Conservation (phyloP, 164 flowering plant genomes). For the Berberis vulgaris region DNA sequence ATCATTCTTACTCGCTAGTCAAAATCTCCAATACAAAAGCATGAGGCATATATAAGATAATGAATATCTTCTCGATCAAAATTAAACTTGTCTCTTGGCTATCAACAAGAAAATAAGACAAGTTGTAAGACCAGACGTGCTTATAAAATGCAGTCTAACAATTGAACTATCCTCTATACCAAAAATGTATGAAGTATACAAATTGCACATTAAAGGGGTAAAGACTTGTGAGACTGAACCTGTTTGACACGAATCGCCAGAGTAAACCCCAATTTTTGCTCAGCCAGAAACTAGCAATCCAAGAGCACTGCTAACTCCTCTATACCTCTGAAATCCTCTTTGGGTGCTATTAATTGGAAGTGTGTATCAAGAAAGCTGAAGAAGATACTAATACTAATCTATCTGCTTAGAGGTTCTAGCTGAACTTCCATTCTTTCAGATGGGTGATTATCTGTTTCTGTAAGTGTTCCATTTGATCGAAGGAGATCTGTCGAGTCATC, state of each 20-base stretch:
- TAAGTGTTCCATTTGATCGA: slow-evolving; percentile 27
- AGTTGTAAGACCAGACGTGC: neutral
- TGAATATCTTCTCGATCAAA: too few species aligned
- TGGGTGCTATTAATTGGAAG: slow-evolving; percentile 2
- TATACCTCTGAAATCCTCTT: slow-evolving; percentile 7
- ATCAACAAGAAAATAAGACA: too few species aligned
- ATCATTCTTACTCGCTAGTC: too few species aligned
- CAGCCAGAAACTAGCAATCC: neutral
- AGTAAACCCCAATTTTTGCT: neutral
- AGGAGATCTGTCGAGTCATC: slow-evolving; percentile 78
- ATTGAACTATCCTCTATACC: neutral
- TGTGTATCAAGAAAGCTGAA: slow-evolving; percentile 10
- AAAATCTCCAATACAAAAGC: too few species aligned
- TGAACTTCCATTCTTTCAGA: slow-evolving; percentile 81
- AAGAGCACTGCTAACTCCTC: slow-evolving; percentile 7
- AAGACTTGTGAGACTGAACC: neutral
- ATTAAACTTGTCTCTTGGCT: too few species aligned
- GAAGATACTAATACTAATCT: slow-evolving; percentile 11
- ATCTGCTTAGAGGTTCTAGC: slow-evolving; percentile 71
- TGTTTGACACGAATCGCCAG: neutral
- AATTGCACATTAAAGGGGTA: neutral
- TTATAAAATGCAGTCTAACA: neutral
- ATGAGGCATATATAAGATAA: too few species aligned
- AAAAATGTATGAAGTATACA: neutral
- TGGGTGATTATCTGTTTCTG: slow-evolving; percentile 29